Base-by-base conservation (phyloP, 2,329 filamentous ascomycete genomes). In the Aspergillus sp. region DNA sequence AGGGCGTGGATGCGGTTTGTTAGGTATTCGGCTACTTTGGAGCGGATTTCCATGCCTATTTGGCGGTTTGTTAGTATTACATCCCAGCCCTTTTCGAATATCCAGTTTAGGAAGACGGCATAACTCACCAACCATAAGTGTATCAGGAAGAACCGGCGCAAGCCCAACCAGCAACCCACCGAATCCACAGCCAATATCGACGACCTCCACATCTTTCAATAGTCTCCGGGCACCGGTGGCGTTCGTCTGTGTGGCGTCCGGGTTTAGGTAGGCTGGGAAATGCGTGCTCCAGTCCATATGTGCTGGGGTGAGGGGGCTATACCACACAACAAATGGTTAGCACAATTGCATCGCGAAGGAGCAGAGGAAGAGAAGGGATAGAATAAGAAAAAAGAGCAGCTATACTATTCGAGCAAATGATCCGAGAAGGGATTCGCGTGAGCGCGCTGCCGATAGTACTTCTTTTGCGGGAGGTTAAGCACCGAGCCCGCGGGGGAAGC, bases 371-470 rank as follows among this genome's bases (percentile, higher is more conserved):
- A 30, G 9, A 49, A 4, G 22, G 22, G 47, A 17, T 2, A 41
- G 22, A 23, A 17, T 2, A 41, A 8, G n/a, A 17, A 19, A 17
- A 3, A 50, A 81, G 9, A 41, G 15, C 5, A 41, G 9, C 87
- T 7, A 71, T 85, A 96, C 95, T 99, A 99, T 71, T 85, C 84
- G 74, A 99, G 83, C 61, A 87, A 83, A 81, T 99, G 95, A 73
- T 99, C 95, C 3, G 94, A 97, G 80, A 99, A 99, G 7, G 94
- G 93, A 81, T 99, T 99, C 65, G 95, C 95, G 80, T 99, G 95
- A 43, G 95, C 95, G 77, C 95, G 87, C 79, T 99, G 95, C 59
- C 95, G 88, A 77, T 97, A 99, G 81, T 95, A 97, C 81, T 91
- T 94, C 84, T 99, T 99, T 79, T 92, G 90, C 9, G 95, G 95